phyloP scores from a whole-genome alignment of 371 early-diverging fungal genomes.

The Mycotypha africana region DNA sequence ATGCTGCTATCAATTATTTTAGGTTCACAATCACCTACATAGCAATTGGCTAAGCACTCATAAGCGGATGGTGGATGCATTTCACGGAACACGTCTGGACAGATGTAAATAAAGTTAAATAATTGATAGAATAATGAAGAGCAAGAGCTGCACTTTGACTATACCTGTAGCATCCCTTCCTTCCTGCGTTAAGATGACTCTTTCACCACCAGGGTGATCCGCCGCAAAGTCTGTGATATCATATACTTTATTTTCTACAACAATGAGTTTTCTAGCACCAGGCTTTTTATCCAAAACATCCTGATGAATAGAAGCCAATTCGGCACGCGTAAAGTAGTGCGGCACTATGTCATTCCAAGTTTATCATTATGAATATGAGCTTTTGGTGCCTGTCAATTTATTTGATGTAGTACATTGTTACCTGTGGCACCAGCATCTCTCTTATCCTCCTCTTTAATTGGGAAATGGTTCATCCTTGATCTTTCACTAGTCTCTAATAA shows the following conservation, averaged over 20 bases:
- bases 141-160: neutral
- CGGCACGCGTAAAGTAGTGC: neutral
- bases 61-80: constrained; percentile 71
- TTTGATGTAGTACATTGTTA: too few species aligned
- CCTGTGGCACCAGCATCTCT: too few species aligned
- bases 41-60: constrained; percentile 68
- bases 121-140: too few species aligned
- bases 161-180: constrained; percentile 80
- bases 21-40: constrained; percentile 66
- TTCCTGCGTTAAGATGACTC: constrained; percentile 61
- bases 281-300: constrained; percentile 35
- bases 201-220: constrained; percentile 73
- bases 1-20: constrained; percentile 19
- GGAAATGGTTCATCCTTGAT: too few species aligned
- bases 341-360: neutral
- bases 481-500: too few species aligned
- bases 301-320: constrained; percentile 19
- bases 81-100: constrained; percentile 77
- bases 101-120: too few species aligned
- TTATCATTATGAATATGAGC: too few species aligned
- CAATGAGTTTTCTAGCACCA: constrained; percentile 61
- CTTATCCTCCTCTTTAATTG: too few species aligned
- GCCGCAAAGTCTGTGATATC: constrained; percentile 87
- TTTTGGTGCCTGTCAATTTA: too few species aligned
- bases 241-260: constrained; percentile 86